phyloP scores from a whole-genome alignment of 2,329 filamentous ascomycete species.

The Pseudocercospora cruenta region DNA sequence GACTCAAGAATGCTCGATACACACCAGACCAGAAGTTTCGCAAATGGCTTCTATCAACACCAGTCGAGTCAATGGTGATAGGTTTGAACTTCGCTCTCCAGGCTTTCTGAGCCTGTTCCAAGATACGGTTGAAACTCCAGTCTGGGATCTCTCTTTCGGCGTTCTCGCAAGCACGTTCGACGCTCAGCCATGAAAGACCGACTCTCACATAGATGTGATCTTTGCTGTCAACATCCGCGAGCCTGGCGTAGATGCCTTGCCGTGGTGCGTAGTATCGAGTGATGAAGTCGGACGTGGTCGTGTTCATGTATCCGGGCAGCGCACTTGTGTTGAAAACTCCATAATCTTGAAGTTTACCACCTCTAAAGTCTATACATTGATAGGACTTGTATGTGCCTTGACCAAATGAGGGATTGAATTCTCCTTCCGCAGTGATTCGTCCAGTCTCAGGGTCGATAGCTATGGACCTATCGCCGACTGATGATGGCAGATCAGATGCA shows the following conservation, averaged over 20 bases:
- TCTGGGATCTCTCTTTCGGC: slow-evolving; percentile 68
- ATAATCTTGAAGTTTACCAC: slow-evolving; percentile 55
- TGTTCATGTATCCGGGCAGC: slow-evolving; percentile 43
- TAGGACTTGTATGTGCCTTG: slow-evolving; percentile 59
- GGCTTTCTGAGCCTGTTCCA: slow-evolving; percentile 43
- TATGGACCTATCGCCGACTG: slow-evolving; percentile 54
- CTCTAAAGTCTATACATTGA: slow-evolving; percentile 63
- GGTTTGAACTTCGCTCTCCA: slow-evolving; percentile 46
- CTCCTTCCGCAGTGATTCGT: slow-evolving; percentile 61
- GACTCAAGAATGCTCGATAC: slow-evolving; percentile 49
- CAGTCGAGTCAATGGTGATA: slow-evolving; percentile 39
- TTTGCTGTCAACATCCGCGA: slow-evolving; percentile 37
- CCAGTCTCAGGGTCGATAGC: slow-evolving; percentile 56
- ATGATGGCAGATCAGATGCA: slow-evolving; percentile 59
- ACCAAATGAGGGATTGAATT: slow-evolving; percentile 65
- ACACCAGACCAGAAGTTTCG: slow-evolving; percentile 49
- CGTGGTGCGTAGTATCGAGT: slow-evolving; percentile 34
- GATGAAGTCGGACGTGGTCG: slow-evolving; percentile 31
- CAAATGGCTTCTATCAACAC: slow-evolving; percentile 42
- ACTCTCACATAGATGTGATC: slow-evolving; percentile 64
- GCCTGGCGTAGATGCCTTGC: slow-evolving; percentile 38
- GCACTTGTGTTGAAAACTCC: slow-evolving; percentile 61
- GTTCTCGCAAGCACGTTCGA: slow-evolving; percentile 66
- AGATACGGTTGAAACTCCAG: slow-evolving; percentile 63
- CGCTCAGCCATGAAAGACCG: slow-evolving; percentile 70